Evolutionary conservation across 164 flowering plant species (phyloP).

Genomic region (Amborella trichopoda): DNA sequence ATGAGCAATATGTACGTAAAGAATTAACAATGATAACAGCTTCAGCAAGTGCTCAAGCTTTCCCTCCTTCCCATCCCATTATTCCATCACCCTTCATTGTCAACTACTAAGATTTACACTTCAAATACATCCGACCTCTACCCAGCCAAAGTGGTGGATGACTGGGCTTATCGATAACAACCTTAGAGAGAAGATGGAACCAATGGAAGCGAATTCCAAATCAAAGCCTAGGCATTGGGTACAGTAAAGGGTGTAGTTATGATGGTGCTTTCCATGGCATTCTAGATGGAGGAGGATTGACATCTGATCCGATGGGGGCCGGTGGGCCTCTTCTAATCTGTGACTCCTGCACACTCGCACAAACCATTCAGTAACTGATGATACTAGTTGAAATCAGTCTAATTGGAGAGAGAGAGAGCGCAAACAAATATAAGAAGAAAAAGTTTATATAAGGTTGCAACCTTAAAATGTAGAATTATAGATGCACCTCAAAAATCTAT

Average conservation of each 20-base stretch:
- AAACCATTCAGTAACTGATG: no score
- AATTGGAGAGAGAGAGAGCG: no score
- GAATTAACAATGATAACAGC: no score
- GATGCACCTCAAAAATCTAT: no score
- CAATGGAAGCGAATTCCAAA: slow-evolving; percentile 1
- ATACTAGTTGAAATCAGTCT: no score
- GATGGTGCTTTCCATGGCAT: slow-evolving; percentile 45
- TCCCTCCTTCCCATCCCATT: slow-evolving; percentile 11
- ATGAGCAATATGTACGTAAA: no score
- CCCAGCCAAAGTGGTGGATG: not conserved
- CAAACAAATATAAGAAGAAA: no score
- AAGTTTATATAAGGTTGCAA: no score
- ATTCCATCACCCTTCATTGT: slow-evolving; percentile 13
- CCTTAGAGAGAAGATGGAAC: not conserved
- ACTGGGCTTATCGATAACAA: no score
- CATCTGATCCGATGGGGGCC: slow-evolving; percentile 20
- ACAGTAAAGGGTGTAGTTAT: slow-evolving; percentile 30
- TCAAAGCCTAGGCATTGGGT: slow-evolving; percentile 1
- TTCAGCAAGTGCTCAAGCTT: slow-evolving; percentile 15
- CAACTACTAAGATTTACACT: slow-evolving; percentile 33
- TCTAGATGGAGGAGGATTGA: slow-evolving; percentile 39
- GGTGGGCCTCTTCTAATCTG: slow-evolving; percentile 36
- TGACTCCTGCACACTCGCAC: slow-evolving; percentile 47
- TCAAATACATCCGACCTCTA: slow-evolving; percentile 6
- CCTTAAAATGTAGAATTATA: no score